These are phyloP conservation scores for Fusarium nisikadoi DNA, from an alignment of 2,329 filamentous ascomycete genomes.

Conservation along the genomic window DNA sequence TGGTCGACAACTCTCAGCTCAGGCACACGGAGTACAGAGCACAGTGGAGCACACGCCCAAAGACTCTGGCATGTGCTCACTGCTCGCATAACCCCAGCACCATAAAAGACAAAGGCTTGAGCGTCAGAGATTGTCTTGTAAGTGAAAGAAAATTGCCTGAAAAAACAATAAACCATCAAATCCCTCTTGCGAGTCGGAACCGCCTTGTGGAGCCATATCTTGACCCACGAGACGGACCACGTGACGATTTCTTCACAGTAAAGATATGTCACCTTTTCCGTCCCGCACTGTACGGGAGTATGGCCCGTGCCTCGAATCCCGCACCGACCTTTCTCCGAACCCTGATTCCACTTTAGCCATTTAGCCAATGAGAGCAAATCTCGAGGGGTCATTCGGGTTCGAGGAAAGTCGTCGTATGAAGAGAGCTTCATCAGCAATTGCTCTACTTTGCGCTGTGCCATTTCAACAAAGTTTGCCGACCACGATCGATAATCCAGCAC, in stretches of 20 bases:
- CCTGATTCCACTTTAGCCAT: not conserved
- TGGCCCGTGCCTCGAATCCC: constrained; percentile 23
- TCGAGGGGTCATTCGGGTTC: constrained; percentile 25
- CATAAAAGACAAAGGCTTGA: constrained; percentile 24
- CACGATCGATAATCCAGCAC: not conserved
- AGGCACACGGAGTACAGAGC: constrained; percentile 39
- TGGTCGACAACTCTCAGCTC: constrained; percentile 31
- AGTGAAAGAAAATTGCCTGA: constrained; percentile 22
- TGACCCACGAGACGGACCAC: constrained; percentile 50
- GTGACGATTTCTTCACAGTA: constrained; percentile 50
- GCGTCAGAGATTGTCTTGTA: constrained; percentile 11
- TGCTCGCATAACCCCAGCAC: constrained; percentile 37
- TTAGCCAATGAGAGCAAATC: constrained; percentile 43
- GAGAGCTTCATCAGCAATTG: constrained; percentile 35
- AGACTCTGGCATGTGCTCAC: constrained; percentile 46
- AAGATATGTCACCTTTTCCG: not conserved
- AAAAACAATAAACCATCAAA: constrained; percentile 38
- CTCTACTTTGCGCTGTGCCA: constrained; percentile 10
- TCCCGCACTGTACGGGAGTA: constrained; percentile 12
- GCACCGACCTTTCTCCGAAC: constrained; percentile 46
- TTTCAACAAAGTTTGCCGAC: not conserved
- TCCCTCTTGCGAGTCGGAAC: constrained; percentile 37
- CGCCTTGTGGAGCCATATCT: constrained; percentile 40
- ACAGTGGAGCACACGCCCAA: constrained; percentile 48
- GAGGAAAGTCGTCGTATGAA: constrained; percentile 28